A percentile compares a stretch with the other conserved stretches of the same genome.
phyloP scores from a whole-genome alignment of 192 early-diverging fungal genomes.

The Podila epicladia region DNA sequence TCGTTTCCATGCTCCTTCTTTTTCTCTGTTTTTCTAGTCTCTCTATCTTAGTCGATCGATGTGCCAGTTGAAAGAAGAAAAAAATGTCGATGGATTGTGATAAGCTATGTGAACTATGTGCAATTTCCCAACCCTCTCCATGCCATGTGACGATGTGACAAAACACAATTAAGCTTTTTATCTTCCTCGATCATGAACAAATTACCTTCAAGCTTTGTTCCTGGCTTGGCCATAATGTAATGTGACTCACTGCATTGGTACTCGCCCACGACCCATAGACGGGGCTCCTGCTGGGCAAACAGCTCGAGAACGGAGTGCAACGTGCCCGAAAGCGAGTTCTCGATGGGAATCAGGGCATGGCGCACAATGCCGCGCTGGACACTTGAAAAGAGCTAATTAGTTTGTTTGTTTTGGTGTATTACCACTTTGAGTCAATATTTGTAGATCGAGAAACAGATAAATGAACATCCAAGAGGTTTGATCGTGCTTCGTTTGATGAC shows the following conservation, averaged over 20 bases:
- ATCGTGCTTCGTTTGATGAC: not conserved
- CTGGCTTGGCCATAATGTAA: conserved; percentile 35
- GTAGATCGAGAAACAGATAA: not conserved
- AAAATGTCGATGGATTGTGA: not conserved
- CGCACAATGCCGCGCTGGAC: conserved; percentile 34
- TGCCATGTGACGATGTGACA: too few relatives aligned
- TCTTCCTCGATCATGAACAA: not conserved
- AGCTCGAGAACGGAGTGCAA: conserved; percentile 47
- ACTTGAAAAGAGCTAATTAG: conserved; percentile 22
- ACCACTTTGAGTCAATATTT: not conserved
- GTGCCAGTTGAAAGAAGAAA: not conserved
- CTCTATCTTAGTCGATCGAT: too few relatives aligned
- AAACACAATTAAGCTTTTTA: too few relatives aligned
- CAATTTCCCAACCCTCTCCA: too few relatives aligned
- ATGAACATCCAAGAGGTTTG: not conserved
- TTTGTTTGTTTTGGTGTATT: too few relatives aligned
- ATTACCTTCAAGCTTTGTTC: conserved; percentile 26
- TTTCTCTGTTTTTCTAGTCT: too few relatives aligned
- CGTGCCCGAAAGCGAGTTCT: conserved; percentile 48
- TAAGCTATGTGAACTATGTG: not conserved
- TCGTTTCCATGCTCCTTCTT: too few relatives aligned
- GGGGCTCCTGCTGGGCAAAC: conserved; percentile 37
- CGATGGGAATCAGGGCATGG: conserved; percentile 43
- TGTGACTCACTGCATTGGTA: conserved; percentile 47
- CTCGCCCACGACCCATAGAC: conserved; percentile 50